Percentiles rank a stretch among this genome's conserved stretches.
phyloP scores from a whole-genome alignment of 2,329 filamentous ascomycete species.

The Penicillium sp. region DNA sequence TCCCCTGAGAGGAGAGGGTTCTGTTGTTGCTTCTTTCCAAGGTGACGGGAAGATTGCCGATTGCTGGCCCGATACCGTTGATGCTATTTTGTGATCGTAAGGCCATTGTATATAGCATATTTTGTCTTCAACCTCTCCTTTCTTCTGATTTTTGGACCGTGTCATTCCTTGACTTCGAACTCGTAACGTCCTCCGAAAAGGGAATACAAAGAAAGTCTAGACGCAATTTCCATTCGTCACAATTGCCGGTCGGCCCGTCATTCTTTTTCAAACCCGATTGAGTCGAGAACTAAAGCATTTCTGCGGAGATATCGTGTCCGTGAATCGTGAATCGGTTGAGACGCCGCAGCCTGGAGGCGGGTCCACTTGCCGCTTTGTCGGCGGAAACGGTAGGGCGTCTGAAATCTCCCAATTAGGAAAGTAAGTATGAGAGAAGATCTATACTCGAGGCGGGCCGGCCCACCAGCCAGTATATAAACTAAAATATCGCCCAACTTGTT shows the following conservation, averaged over 20 bases:
- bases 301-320: no score
- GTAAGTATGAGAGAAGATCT: not conserved
- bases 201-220: not conserved
- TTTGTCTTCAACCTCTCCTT: not conserved
- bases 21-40: not conserved
- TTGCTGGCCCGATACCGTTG: not conserved
- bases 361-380: no score
- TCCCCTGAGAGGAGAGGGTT: not conserved
- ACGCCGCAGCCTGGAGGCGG: no score
- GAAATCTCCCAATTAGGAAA: not conserved
- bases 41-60: not conserved
- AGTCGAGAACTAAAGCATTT: no score
- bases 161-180: not conserved
- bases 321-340: no score
- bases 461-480: not conserved
- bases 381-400: no score
- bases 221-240: no score
- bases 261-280: no score
- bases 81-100: not conserved
- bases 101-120: not conserved
- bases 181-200: not conserved
- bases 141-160: not conserved
- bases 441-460: not conserved
- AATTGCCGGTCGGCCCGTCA: accelerated
- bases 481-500: not conserved